phyloP scores from a whole-genome alignment of 495 filamentous ascomycete species.

The Penicillium simplicissimum region DNA sequence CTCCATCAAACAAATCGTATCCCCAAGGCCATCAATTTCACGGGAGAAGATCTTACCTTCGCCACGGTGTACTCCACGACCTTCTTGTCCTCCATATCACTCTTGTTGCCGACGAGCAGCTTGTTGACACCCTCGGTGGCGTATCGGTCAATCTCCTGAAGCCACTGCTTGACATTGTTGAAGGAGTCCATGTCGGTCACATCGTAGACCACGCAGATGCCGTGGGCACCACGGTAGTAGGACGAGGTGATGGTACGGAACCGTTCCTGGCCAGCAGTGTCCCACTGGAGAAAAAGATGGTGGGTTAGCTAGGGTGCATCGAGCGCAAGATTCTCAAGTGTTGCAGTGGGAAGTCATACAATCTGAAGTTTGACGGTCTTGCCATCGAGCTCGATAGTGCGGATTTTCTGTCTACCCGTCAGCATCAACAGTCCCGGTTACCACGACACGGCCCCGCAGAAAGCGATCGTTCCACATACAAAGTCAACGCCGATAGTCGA shows the following conservation, averaged over 20 bases:
- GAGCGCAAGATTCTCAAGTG: background rate
- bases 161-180: slow-evolving; percentile 99
- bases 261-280: slow-evolving; percentile 97
- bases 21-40: background rate
- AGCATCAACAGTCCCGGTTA: slow-evolving; percentile 12
- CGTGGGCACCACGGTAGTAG: slow-evolving; percentile 97
- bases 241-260: slow-evolving; percentile 99
- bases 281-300: slow-evolving; percentile 67
- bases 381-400: slow-evolving; percentile 97
- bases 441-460: slow-evolving; percentile 11
- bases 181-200: slow-evolving; percentile 99
- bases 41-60: slow-evolving; percentile 65
- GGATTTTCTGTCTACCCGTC: slow-evolving; percentile 80
- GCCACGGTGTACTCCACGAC: slow-evolving; percentile 99
- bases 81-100: slow-evolving; percentile 99
- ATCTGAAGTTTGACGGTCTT: slow-evolving; percentile 99
- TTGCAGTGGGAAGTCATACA: slow-evolving; percentile 55
- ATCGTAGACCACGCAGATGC: slow-evolving; percentile 99
- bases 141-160: slow-evolving; percentile 98
- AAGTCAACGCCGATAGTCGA: slow-evolving; percentile 99
- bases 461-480: slow-evolving; percentile 56
- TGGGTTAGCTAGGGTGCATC: slow-evolving; percentile 17
- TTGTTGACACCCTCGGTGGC: slow-evolving; percentile 99
- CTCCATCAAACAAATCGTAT: background rate
- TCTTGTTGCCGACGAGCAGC: slow-evolving; percentile 98